A percentile compares a stretch with the other conserved stretches of the same genome.
phyloP scores from a whole-genome alignment of 23 red algal species.

The Gracilaria gracilis region DNA sequence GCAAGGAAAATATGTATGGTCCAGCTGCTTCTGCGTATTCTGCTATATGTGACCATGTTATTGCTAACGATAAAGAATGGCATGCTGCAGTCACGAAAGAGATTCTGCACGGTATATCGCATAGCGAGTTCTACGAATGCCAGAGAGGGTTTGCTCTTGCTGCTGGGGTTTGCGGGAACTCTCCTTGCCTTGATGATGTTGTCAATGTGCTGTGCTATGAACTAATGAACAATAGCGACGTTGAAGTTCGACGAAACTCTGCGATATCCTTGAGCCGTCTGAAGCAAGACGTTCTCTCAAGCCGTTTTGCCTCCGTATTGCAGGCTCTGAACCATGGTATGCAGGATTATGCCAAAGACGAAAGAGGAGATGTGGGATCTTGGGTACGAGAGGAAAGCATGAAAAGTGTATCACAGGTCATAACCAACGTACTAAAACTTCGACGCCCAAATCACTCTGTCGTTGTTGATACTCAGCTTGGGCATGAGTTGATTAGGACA shows the following conservation, averaged over 20 bases:
- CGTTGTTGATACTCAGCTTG: neutral
- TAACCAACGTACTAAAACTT: neutral
- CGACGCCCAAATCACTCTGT: neutral
- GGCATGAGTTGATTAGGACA: neutral
- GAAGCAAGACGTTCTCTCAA: neutral
- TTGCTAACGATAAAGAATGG: slow-evolving; percentile 57
- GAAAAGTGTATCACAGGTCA: slow-evolving; percentile 13
- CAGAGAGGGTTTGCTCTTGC: slow-evolving; percentile 72
- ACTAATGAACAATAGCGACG: slow-evolving; percentile 41
- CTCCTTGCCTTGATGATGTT: slow-evolving; percentile 25
- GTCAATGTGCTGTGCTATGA: slow-evolving; percentile 34
- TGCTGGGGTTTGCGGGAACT: slow-evolving; percentile 56
- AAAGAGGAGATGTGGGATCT: slow-evolving; percentile 86
- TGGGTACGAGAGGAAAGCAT: slow-evolving; percentile 84
- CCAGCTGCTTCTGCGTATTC: slow-evolving; percentile 50
- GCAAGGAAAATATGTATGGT: slow-evolving; percentile 68
- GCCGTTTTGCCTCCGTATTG: slow-evolving; percentile 1
- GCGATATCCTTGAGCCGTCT: slow-evolving; percentile 46
- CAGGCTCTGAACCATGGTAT: slow-evolving; percentile 40
- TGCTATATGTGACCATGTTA: slow-evolving; percentile 48
- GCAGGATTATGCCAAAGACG: slow-evolving; percentile 71
- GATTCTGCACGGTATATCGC: slow-evolving; percentile 51
- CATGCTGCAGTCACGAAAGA: slow-evolving; percentile 33
- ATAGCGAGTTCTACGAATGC: slow-evolving; percentile 9
- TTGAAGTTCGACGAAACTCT: slow-evolving; percentile 63